Evolutionary conservation across 257 asterid species (phyloP).

Genomic region (Dorcoceras hygrometricum): DNA sequence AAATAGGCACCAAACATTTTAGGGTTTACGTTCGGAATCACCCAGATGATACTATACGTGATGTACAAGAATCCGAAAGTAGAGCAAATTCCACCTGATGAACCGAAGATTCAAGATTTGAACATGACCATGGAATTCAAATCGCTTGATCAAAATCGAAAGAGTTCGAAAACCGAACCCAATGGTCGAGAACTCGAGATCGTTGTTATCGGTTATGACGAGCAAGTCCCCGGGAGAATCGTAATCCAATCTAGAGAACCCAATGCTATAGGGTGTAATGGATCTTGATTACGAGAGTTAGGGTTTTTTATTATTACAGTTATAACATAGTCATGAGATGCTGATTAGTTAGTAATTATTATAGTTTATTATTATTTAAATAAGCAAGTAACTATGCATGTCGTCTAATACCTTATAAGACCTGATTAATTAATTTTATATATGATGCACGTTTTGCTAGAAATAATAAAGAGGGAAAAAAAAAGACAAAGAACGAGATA

Average conservation of each 20-base stretch:
- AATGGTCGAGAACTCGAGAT: slow-evolving; percentile 23
- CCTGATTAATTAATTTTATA: too few relatives aligned
- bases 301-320: too few relatives aligned
- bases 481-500: too few relatives aligned
- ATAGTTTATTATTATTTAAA: too few relatives aligned
- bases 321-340: too few relatives aligned
- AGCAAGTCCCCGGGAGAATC: slow-evolving; percentile 4
- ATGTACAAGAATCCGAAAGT: slow-evolving; percentile 29
- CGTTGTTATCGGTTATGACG: slow-evolving; percentile 16
- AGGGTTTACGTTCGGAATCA: slow-evolving; percentile 38
- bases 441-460: too few relatives aligned
- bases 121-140: slow-evolving; percentile 15
- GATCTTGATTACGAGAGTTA: too few relatives aligned
- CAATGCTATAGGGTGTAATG: background rate
- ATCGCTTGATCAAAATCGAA: background rate
- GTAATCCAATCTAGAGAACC: background rate
- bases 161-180: background rate
- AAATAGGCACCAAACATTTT: slow-evolving; percentile 42
- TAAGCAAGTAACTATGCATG: too few relatives aligned
- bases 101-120: slow-evolving; percentile 21
- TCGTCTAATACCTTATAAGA: too few relatives aligned
- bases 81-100: slow-evolving; percentile 15
- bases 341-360: too few relatives aligned
- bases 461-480: too few relatives aligned
- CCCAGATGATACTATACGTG: slow-evolving; percentile 37